Evolutionary conservation across 352 stramenopile genomes (phyloP).

Genomic region (Pythium periplocum): DNA sequence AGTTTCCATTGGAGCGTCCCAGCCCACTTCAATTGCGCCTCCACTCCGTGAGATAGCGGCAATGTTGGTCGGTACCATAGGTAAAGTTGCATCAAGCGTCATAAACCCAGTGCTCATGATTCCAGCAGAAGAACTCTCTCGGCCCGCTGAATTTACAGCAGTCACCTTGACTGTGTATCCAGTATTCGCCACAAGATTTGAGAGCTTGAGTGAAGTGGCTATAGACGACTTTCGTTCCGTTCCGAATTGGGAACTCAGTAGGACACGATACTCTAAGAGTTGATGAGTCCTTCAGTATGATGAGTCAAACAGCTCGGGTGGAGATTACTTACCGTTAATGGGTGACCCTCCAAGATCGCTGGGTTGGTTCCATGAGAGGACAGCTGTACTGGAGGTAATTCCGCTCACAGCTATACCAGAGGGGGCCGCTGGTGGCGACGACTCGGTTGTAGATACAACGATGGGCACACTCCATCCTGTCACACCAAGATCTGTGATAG

Average conservation of each 20-base stretch:
- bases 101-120: slow-evolving; percentile 31
- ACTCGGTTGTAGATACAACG: slow-evolving; percentile 21
- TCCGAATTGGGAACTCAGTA: too few relatives aligned
- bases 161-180: slow-evolving; percentile 48
- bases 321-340: slow-evolving; percentile 31
- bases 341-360: slow-evolving; percentile 34
- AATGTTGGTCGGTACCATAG: slow-evolving; percentile 33
- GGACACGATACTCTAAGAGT: slow-evolving; percentile 5
- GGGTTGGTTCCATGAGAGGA: slow-evolving; percentile 31
- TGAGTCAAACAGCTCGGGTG: not conserved
- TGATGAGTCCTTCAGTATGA: not conserved
- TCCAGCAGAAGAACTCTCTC: slow-evolving; percentile 17
- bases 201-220: too few relatives aligned
- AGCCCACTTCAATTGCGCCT: slow-evolving; percentile 45
- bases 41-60: slow-evolving; percentile 24
- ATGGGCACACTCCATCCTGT: slow-evolving; percentile 25
- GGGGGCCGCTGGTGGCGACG: slow-evolving; percentile 28
- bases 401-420: slow-evolving; percentile 20
- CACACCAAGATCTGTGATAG: slow-evolving; percentile 31
- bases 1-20: slow-evolving; percentile 33
- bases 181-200: slow-evolving; percentile 23
- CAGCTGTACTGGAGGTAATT: slow-evolving; percentile 31
- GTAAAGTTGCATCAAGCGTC: slow-evolving; percentile 18
- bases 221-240: too few relatives aligned
- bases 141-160: slow-evolving; percentile 27